phyloP scores from a whole-genome alignment of 75 land plant species.

The Ceratopteris richardii region DNA sequence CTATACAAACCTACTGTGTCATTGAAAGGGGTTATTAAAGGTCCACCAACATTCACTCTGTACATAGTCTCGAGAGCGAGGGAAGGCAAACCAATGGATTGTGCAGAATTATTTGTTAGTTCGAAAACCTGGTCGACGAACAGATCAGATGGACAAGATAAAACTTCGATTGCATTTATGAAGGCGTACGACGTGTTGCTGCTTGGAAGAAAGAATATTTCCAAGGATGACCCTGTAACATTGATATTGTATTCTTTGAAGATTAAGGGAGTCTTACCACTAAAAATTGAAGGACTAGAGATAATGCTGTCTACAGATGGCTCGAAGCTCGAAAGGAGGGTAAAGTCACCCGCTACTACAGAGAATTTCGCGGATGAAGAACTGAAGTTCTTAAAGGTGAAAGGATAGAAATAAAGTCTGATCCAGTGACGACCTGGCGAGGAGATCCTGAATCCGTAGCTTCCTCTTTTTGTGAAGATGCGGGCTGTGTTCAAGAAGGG shows the following conservation, averaged over 20 bases:
- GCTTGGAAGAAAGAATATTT: constrained; percentile 45
- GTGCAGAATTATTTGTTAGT: constrained; percentile 9
- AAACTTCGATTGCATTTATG: constrained; percentile 68
- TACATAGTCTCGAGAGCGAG: constrained; percentile 46
- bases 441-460: constrained; percentile 32
- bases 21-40: constrained; percentile 47
- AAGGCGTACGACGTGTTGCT: constrained; percentile 40
- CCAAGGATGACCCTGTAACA: constrained; percentile 24
- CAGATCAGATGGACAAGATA: constrained; percentile 49
- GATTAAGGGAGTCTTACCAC: not conserved
- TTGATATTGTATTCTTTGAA: constrained; percentile 74
- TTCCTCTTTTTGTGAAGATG: constrained; percentile 24
- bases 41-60: constrained; percentile 70
- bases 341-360: constrained; percentile 34
- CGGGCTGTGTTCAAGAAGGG: constrained; percentile 20
- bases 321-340: constrained; percentile 32
- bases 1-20: constrained; percentile 52
- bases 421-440: constrained; percentile 33
- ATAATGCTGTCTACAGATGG: not conserved
- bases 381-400: constrained; percentile 15
- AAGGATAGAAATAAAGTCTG: constrained; percentile 62
- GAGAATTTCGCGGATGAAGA: constrained; percentile 27
- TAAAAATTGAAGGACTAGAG: not conserved
- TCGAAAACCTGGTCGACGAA: constrained; percentile 21
- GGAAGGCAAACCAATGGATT: constrained; percentile 12